A percentile compares a stretch with the other conserved stretches of the same genome.
These are phyloP conservation scores for Ilex asprella DNA, from an alignment of 257 asterid species.

Conservation along the genomic window DNA sequence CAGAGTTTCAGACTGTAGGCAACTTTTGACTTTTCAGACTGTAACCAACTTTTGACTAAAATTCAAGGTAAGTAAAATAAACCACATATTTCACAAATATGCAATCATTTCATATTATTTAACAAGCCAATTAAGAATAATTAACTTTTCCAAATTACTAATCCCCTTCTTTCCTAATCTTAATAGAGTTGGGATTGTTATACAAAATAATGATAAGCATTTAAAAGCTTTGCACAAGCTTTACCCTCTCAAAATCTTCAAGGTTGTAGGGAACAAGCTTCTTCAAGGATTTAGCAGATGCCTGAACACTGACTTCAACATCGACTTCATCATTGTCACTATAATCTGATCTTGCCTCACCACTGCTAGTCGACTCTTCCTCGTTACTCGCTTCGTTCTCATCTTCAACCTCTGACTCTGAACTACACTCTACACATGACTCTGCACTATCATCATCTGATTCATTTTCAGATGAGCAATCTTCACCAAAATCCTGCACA, in stretches of 20 bases:
- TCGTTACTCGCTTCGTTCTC: slow-evolving; percentile 68
- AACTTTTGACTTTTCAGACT: no score
- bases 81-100: no score
- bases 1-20: no score
- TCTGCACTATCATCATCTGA: slow-evolving; percentile 65
- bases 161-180: no score
- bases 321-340: slow-evolving; percentile 68
- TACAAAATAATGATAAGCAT: background rate
- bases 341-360: slow-evolving; percentile 56
- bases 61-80: no score
- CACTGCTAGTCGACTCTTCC: slow-evolving; percentile 73
- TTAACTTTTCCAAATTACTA: background rate
- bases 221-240: background rate
- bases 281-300: slow-evolving; percentile 68
- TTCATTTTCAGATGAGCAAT: slow-evolving; percentile 62
- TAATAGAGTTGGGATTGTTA: no score
- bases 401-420: slow-evolving; percentile 83
- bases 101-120: no score
- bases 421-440: slow-evolving; percentile 45
- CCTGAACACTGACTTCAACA: slow-evolving; percentile 53
- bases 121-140: background rate
- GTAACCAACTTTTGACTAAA: no score
- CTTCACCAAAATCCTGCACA: slow-evolving; percentile 66
- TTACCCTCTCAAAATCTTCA: slow-evolving; percentile 86
- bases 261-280: slow-evolving; percentile 58